Evolutionary conservation across 805 yeast species (phyloP).

Genomic region (Metschnikowia picachoensis): DNA sequence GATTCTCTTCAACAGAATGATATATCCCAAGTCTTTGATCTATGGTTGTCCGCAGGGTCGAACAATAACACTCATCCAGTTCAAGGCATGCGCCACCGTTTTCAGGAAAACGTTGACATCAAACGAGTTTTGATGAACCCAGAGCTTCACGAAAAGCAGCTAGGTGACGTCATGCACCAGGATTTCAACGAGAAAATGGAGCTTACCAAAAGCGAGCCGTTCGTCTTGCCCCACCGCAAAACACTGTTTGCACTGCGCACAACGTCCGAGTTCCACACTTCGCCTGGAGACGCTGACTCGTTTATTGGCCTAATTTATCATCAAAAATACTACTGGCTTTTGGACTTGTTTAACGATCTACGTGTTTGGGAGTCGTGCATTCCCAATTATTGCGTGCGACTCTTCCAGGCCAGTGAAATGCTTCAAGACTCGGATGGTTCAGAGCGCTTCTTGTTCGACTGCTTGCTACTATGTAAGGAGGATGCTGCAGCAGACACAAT

Average conservation of each 20-base stretch:
- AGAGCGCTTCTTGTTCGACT: constrained; percentile 23
- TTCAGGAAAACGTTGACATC: constrained; percentile 24
- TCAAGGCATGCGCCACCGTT: constrained; percentile 11
- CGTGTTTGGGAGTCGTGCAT: constrained; percentile 35
- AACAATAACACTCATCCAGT: background rate
- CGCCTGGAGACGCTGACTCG: constrained; percentile 17
- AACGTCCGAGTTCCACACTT: constrained; percentile 4
- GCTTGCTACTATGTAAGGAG: constrained; percentile 27
- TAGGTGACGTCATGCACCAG: constrained; percentile 6
- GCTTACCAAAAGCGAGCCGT: background rate
- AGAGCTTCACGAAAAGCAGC: constrained; percentile 6
- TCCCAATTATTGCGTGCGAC: constrained; percentile 31
- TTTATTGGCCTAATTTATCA: constrained; percentile 26
- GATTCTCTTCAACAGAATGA: background rate
- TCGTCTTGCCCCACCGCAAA: background rate
- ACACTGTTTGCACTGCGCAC: background rate
- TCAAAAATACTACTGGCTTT: constrained; percentile 37
- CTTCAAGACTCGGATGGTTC: constrained; percentile 9
- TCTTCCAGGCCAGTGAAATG: constrained; percentile 7
- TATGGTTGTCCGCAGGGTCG: constrained; percentile 3
- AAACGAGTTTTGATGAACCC: constrained; percentile 23
- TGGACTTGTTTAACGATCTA: constrained; percentile 39
- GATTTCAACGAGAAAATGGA: constrained; percentile 1
- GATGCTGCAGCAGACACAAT: constrained; percentile 11
- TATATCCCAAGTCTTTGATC: constrained; percentile 3